Conservation (phyloP, 2,329 filamentous ascomycete species). For the Alternaria solani region DNA sequence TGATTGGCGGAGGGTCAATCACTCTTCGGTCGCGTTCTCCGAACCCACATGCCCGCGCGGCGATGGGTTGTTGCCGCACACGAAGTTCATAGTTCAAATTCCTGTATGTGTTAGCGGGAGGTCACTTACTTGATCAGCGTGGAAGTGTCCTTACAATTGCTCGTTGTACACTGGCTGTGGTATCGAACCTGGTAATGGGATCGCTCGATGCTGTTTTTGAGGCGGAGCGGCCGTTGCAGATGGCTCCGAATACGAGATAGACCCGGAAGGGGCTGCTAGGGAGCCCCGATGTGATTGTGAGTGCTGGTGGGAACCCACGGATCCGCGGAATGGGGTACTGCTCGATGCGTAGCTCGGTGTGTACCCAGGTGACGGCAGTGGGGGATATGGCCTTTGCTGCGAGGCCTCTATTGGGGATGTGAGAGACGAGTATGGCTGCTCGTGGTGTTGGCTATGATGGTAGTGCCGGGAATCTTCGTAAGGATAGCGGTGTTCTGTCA, state of each 20-base stretch:
- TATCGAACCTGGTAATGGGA: conserved; percentile 49
- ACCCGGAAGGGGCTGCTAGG: conserved; percentile 41
- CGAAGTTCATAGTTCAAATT: conserved; percentile 59
- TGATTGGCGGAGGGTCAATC: conserved; percentile 83
- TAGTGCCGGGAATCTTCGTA: conserved; percentile 44
- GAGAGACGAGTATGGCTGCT: conserved; percentile 48
- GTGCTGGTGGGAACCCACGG: conserved; percentile 48
- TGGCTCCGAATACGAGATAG: conserved; percentile 45
- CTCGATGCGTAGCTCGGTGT: conserved; percentile 51
- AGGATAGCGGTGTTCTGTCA: conserved; percentile 44
- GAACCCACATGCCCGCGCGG: conserved; percentile 82
- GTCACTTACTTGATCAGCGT: conserved; percentile 22
- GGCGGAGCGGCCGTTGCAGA: conserved; percentile 40
- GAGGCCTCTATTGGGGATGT: conserved; percentile 47
- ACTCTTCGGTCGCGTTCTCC: conserved; percentile 82
- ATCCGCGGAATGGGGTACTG: conserved; percentile 49
- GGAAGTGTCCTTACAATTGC: conserved; percentile 47
- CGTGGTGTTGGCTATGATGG: conserved; percentile 41
- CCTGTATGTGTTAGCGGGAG: conserved; percentile 37
- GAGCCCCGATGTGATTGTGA: conserved; percentile 50
- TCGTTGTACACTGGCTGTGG: conserved; percentile 51
- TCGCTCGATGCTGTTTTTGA: conserved; percentile 38
- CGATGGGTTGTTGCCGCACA: conserved; percentile 79
- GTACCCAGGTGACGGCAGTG: conserved; percentile 51
- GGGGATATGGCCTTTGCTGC: conserved; percentile 45